Conservation (phyloP, 2,329 filamentous ascomycete species). For the Capronia americana region DNA sequence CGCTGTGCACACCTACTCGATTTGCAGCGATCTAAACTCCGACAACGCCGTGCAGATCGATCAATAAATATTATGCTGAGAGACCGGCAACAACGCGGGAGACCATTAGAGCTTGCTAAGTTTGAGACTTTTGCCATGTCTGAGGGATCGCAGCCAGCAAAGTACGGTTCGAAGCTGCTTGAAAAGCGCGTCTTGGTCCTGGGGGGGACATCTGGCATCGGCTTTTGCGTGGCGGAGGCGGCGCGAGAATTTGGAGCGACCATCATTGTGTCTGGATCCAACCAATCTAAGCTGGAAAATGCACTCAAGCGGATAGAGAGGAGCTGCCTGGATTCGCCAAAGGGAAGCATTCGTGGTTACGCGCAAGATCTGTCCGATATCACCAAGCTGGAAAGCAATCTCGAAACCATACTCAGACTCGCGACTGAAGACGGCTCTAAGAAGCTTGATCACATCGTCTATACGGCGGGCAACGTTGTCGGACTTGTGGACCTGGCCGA, state of each 20-base stretch:
- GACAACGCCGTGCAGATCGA: background rate
- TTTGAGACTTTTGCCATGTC: background rate
- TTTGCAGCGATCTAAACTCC: background rate
- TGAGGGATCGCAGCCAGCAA: conserved; percentile 8
- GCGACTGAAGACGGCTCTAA: conserved; percentile 38
- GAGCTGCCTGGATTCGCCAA: background rate
- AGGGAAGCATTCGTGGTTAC: conserved; percentile 45
- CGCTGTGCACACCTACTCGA: background rate
- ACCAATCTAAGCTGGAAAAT: conserved; percentile 44
- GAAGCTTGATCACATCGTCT: conserved; percentile 58
- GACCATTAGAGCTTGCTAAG: background rate
- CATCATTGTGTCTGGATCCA: conserved; percentile 64
- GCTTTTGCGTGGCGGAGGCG: conserved; percentile 59
- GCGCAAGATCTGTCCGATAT: conserved; percentile 53
- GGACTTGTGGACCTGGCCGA: conserved; percentile 42
- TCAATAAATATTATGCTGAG: background rate
- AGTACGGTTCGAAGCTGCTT: conserved; percentile 51
- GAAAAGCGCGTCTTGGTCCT: conserved; percentile 56
- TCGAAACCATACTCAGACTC: conserved; percentile 51
- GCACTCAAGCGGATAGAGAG: conserved; percentile 45
- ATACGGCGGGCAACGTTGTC: conserved; percentile 55
- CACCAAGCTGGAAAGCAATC: conserved; percentile 46
- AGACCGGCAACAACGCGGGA: conserved; percentile 1
- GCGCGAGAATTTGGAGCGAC: conserved; percentile 56
- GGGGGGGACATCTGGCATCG: conserved; percentile 60